Conservation (phyloP, 345 rosid genomes). For the Lenwebbia sp. region DNA sequence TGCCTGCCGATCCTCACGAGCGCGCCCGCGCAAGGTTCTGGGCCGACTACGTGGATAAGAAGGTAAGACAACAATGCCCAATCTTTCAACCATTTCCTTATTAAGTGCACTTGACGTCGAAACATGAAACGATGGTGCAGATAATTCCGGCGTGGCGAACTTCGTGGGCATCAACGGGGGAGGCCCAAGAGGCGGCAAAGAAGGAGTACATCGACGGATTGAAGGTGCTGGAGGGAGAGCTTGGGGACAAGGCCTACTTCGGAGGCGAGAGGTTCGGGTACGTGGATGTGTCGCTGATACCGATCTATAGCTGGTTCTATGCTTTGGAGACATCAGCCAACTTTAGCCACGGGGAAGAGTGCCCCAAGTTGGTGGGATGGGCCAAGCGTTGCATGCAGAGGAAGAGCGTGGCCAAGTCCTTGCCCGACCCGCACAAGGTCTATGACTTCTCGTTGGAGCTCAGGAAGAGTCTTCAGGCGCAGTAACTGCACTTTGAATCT, state of each 20-base stretch:
- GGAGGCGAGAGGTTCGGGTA: background rate
- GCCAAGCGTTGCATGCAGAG: background rate
- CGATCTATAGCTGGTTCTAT: background rate
- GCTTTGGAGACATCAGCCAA: background rate
- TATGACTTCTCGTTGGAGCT: background rate
- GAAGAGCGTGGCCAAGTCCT: background rate
- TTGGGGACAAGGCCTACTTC: background rate
- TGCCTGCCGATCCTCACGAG: too few relatives aligned
- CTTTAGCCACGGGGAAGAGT: background rate
- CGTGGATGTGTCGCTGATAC: background rate
- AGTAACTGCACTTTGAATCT: background rate
- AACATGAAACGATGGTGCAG: background rate
- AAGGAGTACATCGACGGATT: background rate
- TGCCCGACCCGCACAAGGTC: background rate
- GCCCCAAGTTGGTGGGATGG: background rate
- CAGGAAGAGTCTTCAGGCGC: background rate
- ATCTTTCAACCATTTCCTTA: too few relatives aligned
- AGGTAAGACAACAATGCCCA: background rate
- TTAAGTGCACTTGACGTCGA: too few relatives aligned
- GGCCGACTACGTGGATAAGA: background rate
- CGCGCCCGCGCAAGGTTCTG: too few relatives aligned
- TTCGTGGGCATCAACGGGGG: too few relatives aligned
- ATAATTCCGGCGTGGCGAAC: too few relatives aligned
- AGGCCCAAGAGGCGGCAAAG: background rate
- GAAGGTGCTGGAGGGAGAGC: background rate